Evolutionary conservation across 2,329 filamentous ascomycete species (phyloP).

Genomic region (Trichoderma guizhouense): DNA sequence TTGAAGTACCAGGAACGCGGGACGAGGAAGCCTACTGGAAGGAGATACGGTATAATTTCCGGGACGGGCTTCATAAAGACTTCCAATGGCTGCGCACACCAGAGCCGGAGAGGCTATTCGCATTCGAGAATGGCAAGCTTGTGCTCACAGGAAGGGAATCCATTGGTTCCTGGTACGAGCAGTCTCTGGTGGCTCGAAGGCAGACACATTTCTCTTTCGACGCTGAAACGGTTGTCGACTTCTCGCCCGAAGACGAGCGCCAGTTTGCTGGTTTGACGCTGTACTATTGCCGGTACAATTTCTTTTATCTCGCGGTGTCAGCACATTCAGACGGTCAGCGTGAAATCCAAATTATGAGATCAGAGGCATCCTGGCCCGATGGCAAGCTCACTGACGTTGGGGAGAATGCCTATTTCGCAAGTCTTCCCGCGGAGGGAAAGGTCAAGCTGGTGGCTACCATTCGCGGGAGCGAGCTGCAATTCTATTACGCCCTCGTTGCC

Average conservation of each 20-base stretch:
- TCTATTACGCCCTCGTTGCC: constrained; percentile 50
- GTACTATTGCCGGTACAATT: constrained; percentile 63
- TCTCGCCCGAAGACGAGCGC: constrained; percentile 54
- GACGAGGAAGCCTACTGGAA: constrained; percentile 51
- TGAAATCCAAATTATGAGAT: constrained; percentile 55
- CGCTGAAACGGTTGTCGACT: constrained; percentile 54
- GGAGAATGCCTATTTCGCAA: background rate
- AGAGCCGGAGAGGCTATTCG: constrained; percentile 52
- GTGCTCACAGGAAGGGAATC: constrained; percentile 49
- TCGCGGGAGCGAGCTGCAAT: constrained; percentile 51
- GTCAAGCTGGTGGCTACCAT: constrained; percentile 51
- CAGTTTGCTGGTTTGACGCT: constrained; percentile 59
- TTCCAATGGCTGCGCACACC: constrained; percentile 59
- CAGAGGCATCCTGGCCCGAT: constrained; percentile 54
- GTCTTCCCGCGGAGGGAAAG: constrained; percentile 53
- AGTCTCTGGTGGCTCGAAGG: constrained; percentile 52
- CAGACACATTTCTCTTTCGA: constrained; percentile 60
- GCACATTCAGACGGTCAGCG: constrained; percentile 51
- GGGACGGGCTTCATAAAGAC: constrained; percentile 44
- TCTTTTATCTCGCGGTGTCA: constrained; percentile 61
- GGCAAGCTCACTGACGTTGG: constrained; percentile 46
- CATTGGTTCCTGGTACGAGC: constrained; percentile 58
- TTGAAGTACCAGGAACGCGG: constrained; percentile 48
- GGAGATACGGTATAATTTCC: constrained; percentile 47
- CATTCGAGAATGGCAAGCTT: constrained; percentile 39